Evolutionary conservation across 306 rosid species (phyloP), one percentile per base, ranked within the genome.

Genomic region (Sesbania bispinosa): DNA sequence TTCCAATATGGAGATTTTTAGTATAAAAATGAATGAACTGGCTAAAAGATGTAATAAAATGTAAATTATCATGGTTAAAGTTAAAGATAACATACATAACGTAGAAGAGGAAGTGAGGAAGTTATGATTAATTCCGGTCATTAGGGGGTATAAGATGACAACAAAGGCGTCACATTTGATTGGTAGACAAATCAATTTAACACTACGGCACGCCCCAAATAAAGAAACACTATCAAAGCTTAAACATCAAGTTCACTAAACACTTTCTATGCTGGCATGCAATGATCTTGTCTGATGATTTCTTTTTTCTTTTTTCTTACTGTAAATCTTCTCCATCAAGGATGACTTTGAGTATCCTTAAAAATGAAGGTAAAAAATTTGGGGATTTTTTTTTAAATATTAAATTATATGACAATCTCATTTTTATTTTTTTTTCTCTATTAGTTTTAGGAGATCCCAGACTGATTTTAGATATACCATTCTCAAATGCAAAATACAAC

Each of bases 221-320:
- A 71, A 71, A 81, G 48, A 81, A 71, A 71, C 58, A 57, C 14
- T 30, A 77, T 58, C 47, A 16, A 65, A 50, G 57, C 76, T 81
- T 71, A 29, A 42, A 67, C 51, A 32, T 71, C 51, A 67, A 81
- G 76, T 27, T 73, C 11, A 2, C 33, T 11, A 2, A 53, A 26
- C 47, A 48, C 76, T 76, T 65, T 76, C 43, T 30, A 58, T 10
- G 79, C 79, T 71, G 82, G 66, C 73, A 50, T 66, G 79, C 73
- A 71, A 73, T 71, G 62, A 81, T 77, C 11, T 41, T 77, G 79
- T 81, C 76, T 47, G 3, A 3, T 38, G 19, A 36, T 27, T 45
- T 61, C 10, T 9, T 16, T 1, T 14, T 7, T 3, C 20, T 55
- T 65, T 61, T 43, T 61, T 52, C 39, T 24, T 3, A 46, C 36